Evolutionary conservation across 192 early-diverging fungal genomes (phyloP), one percentile per base, ranked within the genome.

Genomic region (Coemansia sp.): DNA sequence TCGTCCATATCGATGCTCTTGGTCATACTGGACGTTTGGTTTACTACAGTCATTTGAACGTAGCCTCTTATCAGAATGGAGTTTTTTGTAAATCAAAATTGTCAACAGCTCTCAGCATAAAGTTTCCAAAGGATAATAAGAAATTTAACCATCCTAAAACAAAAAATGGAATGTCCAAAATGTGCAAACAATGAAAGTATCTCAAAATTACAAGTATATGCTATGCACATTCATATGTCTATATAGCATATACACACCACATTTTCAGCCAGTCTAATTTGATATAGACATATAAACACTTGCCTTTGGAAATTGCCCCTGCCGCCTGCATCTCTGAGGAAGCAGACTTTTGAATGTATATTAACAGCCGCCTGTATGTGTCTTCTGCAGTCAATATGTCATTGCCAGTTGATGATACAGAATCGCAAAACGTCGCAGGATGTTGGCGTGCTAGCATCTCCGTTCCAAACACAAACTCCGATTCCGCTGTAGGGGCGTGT

Each of bases 271-370:
- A 41, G 37, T 54, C 21, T 41, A 41, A 18, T 16, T 40, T 37
- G 13, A 41, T 41, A 4, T 59, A 16, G 18, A 9, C 11, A 40
- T 39, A 6, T n/a, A 55, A 43, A 36, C 36, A 18, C 32, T 71
- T 71, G 67, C 74, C 65, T 64, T 65, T 58, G 12, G 26, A 16
- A 26, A 5, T 42, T 0, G 8, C 22, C 9, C 11, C 19, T 1
- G 32, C 3, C 21, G 7, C 15, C 8, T 5, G 45, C 15, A 21
- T 16, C 4, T 41, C 65, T 4, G 48, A 16, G 32, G 51, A 41
- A 8, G 39, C n/a, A 16, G 73, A 74, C 46, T 49, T 56, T 16
- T 67, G 64, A 15, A 80, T 75, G 48, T 72, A 80, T 11, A 69
- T 61, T 2, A 68, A 48, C 9, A 80, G 63, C 49, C 52, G 62